Base-by-base conservation (phyloP, 345 rosid species). In the Moricandia arvensis region DNA sequence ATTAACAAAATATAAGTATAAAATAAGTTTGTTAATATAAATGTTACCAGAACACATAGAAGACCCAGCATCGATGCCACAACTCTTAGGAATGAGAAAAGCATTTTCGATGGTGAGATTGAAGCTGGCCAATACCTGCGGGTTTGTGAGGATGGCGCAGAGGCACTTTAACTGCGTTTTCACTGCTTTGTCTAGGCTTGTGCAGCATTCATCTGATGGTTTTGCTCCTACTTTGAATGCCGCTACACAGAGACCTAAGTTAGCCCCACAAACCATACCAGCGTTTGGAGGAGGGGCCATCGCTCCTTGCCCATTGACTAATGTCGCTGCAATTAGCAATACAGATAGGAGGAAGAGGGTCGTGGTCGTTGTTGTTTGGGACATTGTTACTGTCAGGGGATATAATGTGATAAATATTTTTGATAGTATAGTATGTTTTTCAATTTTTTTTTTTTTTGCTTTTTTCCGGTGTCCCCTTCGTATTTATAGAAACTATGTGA, bases 21-120 rank as follows among this genome's bases (percentile, higher is more conserved):
- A 5, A 49, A 12, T 5, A 13, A 43, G 1, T 24, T 24, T 24
- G 47, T 64, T 21, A 9, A 24, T 24, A 13, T 26, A 64, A 30
- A 49, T 17, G 6, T 51, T 68, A 68, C 72, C 72, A 16, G 59
- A 51, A 68, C 72, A 68, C 72, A 68, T 68, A 30, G 72, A 51
- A 11, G 72, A 2, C 17, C 47, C 72, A 68, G 45, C 72, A 51
- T 68, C 47, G 13, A 68, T 68, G 60, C 72, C 72, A 68, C 72
- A 68, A 68, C 47, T 51, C 45, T 51, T 18, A 17, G 72, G 72
- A n/a, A 68, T 68, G 31, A 51, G 72, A 31, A 68, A 31, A 29
- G 61, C 72, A 6, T 17, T 68, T 4, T 68, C 72, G 3, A 51
- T 30, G 10, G 72, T 68, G 43, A 68, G 59, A 68, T 18, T 18